Evolutionary conservation across 2,329 filamentous ascomycete genomes (phyloP).

Genomic region (Claviceps purpurea): DNA sequence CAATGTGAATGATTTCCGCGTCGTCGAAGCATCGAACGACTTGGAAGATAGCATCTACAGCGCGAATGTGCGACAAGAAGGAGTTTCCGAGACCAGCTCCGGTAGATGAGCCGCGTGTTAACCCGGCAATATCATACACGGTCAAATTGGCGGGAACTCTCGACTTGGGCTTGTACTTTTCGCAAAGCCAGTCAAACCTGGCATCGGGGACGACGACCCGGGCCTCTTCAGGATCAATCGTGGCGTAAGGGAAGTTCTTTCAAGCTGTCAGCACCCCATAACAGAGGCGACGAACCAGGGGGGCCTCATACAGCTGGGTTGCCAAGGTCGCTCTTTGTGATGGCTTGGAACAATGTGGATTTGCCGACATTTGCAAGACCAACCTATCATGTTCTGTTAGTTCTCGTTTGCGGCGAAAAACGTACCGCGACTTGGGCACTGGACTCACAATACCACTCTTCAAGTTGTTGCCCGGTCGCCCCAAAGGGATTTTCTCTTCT

Average conservation of each 20-base stretch:
- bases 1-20: slow-evolving; percentile 98
- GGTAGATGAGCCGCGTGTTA: slow-evolving; percentile 90
- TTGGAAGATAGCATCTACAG: slow-evolving; percentile 95
- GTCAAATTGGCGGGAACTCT: slow-evolving; percentile 94
- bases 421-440: neutral
- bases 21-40: slow-evolving; percentile 96
- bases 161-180: slow-evolving; percentile 97
- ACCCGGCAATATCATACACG: slow-evolving; percentile 95
- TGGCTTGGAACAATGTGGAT: slow-evolving; percentile 98
- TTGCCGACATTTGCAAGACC: slow-evolving; percentile 98
- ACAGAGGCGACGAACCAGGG: slow-evolving; percentile 18
- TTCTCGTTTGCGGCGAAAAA: slow-evolving; percentile 1
- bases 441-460: slow-evolving; percentile 92
- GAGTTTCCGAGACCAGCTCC: slow-evolving; percentile 95
- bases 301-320: slow-evolving; percentile 72
- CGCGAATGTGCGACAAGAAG: slow-evolving; percentile 97
- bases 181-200: slow-evolving; percentile 86
- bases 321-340: slow-evolving; percentile 93
- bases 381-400: slow-evolving; percentile 43
- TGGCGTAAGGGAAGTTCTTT: slow-evolving; percentile 96
- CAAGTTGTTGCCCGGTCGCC: slow-evolving; percentile 91
- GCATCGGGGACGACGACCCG: slow-evolving; percentile 94
- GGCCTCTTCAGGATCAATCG: slow-evolving; percentile 96
- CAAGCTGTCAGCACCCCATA: slow-evolving; percentile 27
- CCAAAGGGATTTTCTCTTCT: slow-evolving; percentile 93